A percentile compares a stretch with the other conserved stretches of the same genome.
phyloP scores from a whole-genome alignment of 164 flowering plant species.

The Magnolia kwangsiensis region DNA sequence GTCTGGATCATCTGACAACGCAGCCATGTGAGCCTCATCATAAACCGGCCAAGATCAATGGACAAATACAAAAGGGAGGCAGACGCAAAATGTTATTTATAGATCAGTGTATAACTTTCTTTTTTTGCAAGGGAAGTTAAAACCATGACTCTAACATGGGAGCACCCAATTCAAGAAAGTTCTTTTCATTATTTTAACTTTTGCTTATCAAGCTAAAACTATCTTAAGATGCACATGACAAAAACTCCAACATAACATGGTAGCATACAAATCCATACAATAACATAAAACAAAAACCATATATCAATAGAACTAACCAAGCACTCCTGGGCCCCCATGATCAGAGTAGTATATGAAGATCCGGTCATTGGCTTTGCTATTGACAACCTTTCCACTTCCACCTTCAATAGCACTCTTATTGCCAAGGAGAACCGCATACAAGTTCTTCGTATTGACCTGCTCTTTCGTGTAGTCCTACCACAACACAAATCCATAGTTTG shows the following conservation, averaged over 20 bases:
- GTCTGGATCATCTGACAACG: too few relatives aligned
- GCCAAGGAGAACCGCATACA: slow-evolving; percentile 84
- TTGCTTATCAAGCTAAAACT: too few relatives aligned
- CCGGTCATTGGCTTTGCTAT: slow-evolving; percentile 69
- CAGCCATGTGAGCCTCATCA: too few relatives aligned
- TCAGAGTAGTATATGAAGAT: slow-evolving; percentile 87
- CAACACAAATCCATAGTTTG: background rate
- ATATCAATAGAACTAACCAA: slow-evolving; percentile 46
- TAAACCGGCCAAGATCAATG: too few relatives aligned
- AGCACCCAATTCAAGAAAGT: background rate
- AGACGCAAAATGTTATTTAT: too few relatives aligned
- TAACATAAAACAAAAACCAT: background rate
- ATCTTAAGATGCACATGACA: too few relatives aligned
- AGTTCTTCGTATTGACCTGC: slow-evolving; percentile 58
- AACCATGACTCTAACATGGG: background rate
- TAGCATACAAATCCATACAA: background rate
- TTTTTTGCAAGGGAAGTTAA: too few relatives aligned
- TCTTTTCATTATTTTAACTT: too few relatives aligned
- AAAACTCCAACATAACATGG: background rate
- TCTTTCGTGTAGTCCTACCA: slow-evolving; percentile 46
- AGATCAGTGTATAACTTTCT: too few relatives aligned
- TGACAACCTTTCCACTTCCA: slow-evolving; percentile 88
- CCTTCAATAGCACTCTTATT: slow-evolving; percentile 61
- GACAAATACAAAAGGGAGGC: too few relatives aligned
- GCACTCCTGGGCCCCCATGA: slow-evolving; percentile 96